Conservation (phyloP, 2,329 filamentous ascomycete species). For the Thelonectria discophora region DNA sequence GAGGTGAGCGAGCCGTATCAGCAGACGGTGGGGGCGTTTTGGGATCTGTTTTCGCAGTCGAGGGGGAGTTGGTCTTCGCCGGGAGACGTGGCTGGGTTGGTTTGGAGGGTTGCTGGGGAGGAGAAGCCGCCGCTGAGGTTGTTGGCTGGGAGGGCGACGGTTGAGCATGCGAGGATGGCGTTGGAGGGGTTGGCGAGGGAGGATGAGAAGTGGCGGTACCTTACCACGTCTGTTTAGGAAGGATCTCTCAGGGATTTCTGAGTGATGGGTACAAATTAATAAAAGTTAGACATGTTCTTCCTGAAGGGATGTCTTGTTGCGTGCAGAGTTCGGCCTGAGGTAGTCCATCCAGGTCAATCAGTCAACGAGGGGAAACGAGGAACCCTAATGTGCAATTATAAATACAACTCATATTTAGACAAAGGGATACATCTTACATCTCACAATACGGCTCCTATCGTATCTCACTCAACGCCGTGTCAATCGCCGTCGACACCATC, state of each 20-base stretch:
- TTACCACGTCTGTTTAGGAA: conserved; percentile 9
- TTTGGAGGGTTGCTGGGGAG: conserved; percentile 37
- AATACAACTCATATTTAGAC: too few relatives aligned
- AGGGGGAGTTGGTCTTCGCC: conserved; percentile 28
- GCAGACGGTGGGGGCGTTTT: conserved; percentile 45
- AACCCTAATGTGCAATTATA: too few relatives aligned
- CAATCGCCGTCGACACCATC: too few relatives aligned
- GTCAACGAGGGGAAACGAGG: too few relatives aligned
- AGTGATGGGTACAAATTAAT: neutral
- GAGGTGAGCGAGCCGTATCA: conserved; percentile 46
- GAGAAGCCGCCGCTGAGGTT: conserved; percentile 44
- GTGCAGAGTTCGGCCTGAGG: too few relatives aligned
- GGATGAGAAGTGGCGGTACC: conserved; percentile 42
- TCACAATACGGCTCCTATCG: too few relatives aligned
- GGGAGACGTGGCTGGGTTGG: conserved; percentile 39
- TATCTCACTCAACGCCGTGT: too few relatives aligned
- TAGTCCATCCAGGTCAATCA: too few relatives aligned
- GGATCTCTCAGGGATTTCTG: too few relatives aligned
- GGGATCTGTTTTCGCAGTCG: conserved; percentile 17
- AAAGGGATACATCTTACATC: too few relatives aligned
- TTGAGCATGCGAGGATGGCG: conserved; percentile 32
- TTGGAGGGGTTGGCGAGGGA: conserved; percentile 35
- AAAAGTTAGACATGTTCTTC: too few relatives aligned
- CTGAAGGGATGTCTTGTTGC: too few relatives aligned
- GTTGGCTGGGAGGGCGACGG: conserved; percentile 43